Evolutionary conservation across 176 grass and related monocot species (phyloP).

Genomic region (Avena sativa): DNA sequence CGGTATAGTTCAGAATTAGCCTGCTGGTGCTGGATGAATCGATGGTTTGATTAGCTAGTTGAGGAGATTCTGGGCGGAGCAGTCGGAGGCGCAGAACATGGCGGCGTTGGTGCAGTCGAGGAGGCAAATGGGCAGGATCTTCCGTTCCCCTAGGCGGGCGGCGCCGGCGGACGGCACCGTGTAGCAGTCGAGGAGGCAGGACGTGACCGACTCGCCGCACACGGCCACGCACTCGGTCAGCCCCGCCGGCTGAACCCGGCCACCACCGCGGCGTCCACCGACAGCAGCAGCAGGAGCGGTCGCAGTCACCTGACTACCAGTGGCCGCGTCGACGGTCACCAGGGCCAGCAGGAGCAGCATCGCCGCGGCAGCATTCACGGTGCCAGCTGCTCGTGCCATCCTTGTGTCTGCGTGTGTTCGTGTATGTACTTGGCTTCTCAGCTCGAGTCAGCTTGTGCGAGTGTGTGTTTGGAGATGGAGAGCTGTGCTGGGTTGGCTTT

Average conservation of each 20-base stretch:
- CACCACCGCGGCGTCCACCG: background rate
- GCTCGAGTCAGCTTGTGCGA: background rate
- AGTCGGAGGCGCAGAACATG: slow-evolving; percentile 32
- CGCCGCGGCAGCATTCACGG: background rate
- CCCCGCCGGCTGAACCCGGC: background rate
- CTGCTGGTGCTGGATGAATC: background rate
- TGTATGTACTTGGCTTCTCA: background rate
- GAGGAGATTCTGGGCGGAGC: background rate
- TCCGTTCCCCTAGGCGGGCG: background rate
- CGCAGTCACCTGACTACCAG: background rate
- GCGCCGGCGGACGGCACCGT: background rate
- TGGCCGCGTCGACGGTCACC: background rate
- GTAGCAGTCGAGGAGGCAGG: slow-evolving; percentile 45
- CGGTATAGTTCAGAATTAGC: too few relatives aligned
- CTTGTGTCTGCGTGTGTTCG: background rate
- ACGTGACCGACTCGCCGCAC: background rate
- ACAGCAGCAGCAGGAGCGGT: background rate
- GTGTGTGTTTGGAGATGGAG: background rate
- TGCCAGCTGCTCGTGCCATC: background rate
- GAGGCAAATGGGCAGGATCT: slow-evolving; percentile 41
- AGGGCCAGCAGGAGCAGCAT: slow-evolving; percentile 17
- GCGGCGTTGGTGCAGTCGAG: slow-evolving; percentile 40
- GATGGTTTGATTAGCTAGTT: background rate
- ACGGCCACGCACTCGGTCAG: slow-evolving; percentile 39
- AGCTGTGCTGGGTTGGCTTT: background rate